A percentile compares a stretch with the other conserved stretches of the same genome.
Evolutionary conservation across 495 filamentous ascomycete genomes (phyloP).

Genomic region (Penicillium diatomitis): DNA sequence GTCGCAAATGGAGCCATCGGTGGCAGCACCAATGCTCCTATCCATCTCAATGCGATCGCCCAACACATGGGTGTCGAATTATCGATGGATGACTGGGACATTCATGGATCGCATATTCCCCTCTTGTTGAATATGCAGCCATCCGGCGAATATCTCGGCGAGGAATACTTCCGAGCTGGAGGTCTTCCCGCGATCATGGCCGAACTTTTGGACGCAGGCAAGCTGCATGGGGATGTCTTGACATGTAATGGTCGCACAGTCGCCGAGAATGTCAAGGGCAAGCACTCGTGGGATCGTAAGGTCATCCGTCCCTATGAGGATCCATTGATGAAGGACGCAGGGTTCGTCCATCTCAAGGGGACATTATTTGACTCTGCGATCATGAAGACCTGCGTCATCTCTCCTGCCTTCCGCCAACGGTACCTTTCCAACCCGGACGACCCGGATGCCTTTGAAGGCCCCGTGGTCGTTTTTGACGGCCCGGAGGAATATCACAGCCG

Average conservation of each 20-base stretch:
- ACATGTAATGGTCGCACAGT: constrained; percentile 38
- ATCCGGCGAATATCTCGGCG: constrained; percentile 41
- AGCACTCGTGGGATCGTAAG: constrained; percentile 35
- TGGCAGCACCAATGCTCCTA: constrained; percentile 48
- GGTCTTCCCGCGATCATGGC: constrained; percentile 47
- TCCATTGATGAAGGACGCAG: constrained; percentile 39
- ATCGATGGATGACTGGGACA: constrained; percentile 46
- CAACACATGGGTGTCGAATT: constrained; percentile 44
- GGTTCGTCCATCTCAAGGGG: constrained; percentile 42
- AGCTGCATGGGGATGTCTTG: constrained; percentile 29
- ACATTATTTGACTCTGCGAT: constrained; percentile 46
- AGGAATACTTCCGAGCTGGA: constrained; percentile 46
- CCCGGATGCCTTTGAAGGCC: constrained; percentile 43
- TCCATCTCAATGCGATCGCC: constrained; percentile 47
- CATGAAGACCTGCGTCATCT: constrained; percentile 50
- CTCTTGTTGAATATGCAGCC: constrained; percentile 48
- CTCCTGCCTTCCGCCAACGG: constrained; percentile 33
- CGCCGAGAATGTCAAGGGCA: constrained; percentile 32
- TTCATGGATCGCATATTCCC: constrained; percentile 38
- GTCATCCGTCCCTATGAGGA: constrained; percentile 37
- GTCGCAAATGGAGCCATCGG: constrained; percentile 45
- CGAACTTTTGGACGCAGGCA: constrained; percentile 39
- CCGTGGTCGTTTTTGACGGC: constrained; percentile 44
- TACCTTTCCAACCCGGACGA: constrained; percentile 43
- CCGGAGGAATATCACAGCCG: constrained; percentile 43